These are phyloP conservation scores for Veloboletus limbatus DNA, from an alignment of 1,284 basidiomycete genomes.

Conservation along the genomic window DNA sequence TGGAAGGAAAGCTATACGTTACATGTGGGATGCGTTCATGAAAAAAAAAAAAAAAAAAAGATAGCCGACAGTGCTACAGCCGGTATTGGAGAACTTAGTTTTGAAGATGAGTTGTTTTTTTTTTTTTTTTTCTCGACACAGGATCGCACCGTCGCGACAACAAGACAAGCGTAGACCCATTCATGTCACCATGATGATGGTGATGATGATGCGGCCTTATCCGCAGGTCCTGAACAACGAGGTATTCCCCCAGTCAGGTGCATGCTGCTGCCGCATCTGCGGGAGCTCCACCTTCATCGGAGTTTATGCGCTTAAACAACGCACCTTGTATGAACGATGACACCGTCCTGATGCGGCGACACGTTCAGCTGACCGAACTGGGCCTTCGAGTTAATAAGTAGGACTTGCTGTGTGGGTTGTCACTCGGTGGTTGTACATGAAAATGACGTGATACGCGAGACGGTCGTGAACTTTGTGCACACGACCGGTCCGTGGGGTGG, in stretches of 20 bases:
- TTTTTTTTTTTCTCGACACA: slow-evolving; percentile 14
- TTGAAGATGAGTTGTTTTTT: background rate
- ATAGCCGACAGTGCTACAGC: slow-evolving; percentile 16
- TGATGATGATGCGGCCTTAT: too few relatives aligned
- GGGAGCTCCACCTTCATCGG: slow-evolving; percentile 12
- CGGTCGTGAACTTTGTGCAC: slow-evolving; percentile 30
- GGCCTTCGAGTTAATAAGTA: slow-evolving; percentile 10
- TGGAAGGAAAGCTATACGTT: slow-evolving; percentile 13
- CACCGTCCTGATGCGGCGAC: slow-evolving; percentile 20
- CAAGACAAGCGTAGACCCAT: slow-evolving; percentile 1
- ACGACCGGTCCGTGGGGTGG: slow-evolving; percentile 16
- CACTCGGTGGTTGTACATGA: slow-evolving; percentile 20
- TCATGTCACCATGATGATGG: slow-evolving; percentile 6
- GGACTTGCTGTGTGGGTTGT: slow-evolving; percentile 16
- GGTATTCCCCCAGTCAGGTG: slow-evolving; percentile 11
- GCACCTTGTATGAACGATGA: slow-evolving; percentile 21
- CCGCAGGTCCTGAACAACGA: slow-evolving; percentile 13
- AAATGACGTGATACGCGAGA: slow-evolving; percentile 33
- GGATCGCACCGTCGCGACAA: slow-evolving; percentile 5
- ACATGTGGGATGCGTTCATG: slow-evolving; percentile 7
- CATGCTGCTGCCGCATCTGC: slow-evolving; percentile 5
- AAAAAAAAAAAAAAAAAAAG: too few relatives aligned
- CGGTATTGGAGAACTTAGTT: slow-evolving; percentile 15
- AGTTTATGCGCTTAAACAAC: slow-evolving; percentile 22
- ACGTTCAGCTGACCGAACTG: slow-evolving; percentile 20